Evolutionary conservation across 345 rosid species (phyloP).

Genomic region (Arabidopsis suecica): DNA sequence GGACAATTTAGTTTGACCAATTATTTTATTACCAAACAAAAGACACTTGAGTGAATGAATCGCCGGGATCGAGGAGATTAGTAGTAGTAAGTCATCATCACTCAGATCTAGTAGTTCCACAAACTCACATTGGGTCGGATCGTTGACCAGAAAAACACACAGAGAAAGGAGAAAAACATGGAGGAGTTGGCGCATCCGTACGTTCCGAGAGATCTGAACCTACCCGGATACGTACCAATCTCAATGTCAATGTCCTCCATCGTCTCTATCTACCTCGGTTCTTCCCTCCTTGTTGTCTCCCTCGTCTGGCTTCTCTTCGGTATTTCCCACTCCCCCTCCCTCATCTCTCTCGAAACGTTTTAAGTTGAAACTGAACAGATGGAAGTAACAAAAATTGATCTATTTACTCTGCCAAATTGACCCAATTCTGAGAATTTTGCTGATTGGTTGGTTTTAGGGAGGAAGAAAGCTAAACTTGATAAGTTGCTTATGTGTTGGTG

Average conservation of each 20-base stretch:
- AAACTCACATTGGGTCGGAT: not conserved
- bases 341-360: not conserved
- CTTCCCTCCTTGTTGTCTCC: constrained; percentile 63
- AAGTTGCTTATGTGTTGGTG: constrained; percentile 96
- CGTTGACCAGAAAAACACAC: constrained; percentile 21
- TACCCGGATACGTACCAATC: constrained; percentile 66
- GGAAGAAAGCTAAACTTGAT: constrained; percentile 55
- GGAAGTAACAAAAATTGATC: not conserved
- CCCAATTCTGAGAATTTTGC: not conserved
- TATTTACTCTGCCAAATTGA: not conserved
- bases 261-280: constrained; percentile 51
- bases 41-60: not conserved
- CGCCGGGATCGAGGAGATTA: not conserved
- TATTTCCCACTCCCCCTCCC: constrained; percentile 27
- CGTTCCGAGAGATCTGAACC: constrained; percentile 75
- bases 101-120: constrained; percentile 12
- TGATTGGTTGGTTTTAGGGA: constrained; percentile 22
- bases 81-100: not conserved
- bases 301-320: constrained; percentile 80
- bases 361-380: not conserved
- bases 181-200: constrained; percentile 65
- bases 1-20: not conserved
- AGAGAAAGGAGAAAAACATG: constrained; percentile 5
- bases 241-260: constrained; percentile 67
- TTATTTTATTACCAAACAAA: not conserved